Evolutionary conservation across 345 rosid species (phyloP), one percentile per base, ranked within the genome.

Genomic region (Odontarrhena argentea): DNA sequence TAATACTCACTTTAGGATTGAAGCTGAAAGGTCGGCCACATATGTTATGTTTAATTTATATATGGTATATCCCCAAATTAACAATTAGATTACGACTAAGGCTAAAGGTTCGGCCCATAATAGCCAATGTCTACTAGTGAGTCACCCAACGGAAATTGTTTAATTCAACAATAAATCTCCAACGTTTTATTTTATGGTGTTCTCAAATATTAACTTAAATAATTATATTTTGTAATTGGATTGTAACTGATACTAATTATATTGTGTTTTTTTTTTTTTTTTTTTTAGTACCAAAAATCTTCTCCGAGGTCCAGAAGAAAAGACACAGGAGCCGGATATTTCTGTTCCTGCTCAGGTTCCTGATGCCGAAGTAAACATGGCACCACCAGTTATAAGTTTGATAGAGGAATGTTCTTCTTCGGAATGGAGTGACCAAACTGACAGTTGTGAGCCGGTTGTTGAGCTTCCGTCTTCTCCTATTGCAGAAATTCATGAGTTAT

Each of bases 401-500:
- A 36, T 73, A 42, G 67, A 73, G 15, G 76, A 58, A 58, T 57
- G 45, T 44, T 34, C 1, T 59, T 58, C 67, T 59, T 13, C 42
- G 0, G 7, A 37, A 50, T 14, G 24, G 22, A 42, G 6, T 28
- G 47, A 50, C 1, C 26, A 58, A 51, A 14, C 11, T 26, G 36
- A 35, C 22, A 10, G 0, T 43, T 65, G 25, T 43, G 71, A 81
- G 49, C 88, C 88, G 46, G 69, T 84, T 11, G 68, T 91, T 74
- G 96, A 91, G 74, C 81, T 78, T 63, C 94, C 94, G 7, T 12
- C 55, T 32, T 69, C 84, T n/a, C 83, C 88, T 28, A 34, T 11
- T 2, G 4, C 46, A 0, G 68, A 63, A 22, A n/a, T 28, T 55
- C 24, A 57, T 2, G 65, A 38, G 3, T 66, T 74, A 40, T 25